Base-by-base conservation (phyloP, 2,329 filamentous ascomycete genomes). In the Botryosphaeria dothidea region DNA sequence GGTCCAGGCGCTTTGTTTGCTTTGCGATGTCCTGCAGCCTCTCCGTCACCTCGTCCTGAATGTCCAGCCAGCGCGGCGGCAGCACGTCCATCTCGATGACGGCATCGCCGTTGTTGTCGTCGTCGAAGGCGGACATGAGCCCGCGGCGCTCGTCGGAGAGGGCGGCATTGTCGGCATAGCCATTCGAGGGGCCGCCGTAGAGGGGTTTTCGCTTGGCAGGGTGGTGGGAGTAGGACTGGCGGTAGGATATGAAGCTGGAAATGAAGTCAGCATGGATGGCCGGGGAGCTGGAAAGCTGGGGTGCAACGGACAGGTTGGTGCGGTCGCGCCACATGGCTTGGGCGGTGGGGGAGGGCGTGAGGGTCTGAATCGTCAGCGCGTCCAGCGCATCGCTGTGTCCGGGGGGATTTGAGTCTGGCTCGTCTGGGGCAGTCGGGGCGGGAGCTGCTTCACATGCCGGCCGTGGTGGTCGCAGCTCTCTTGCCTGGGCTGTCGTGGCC, bases 21-120 rank as follows among this genome's bases (percentile, higher is more conserved):
- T 87, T 88, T 61, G 92, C 90, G 69, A 98, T 92, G 65, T 91
- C 88, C 67, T 87, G 85, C 9, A 99, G 86, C 46, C 92, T 81
- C 66, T 97, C 92, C 31, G 90, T 89, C 67, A 99, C 92, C 75
- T 98, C 93, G 75, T 98, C 95, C 73, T 93, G 93, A 66, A 97
- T 85, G 74, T 99, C 95, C 66, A 94, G 91, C 95, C 95, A 99
- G 67, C 95, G 89, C 62, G 95, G 95, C 25, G 95, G 95, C 19
- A 99, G 84, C 43, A 97, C 82, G 78, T 98, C 94, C 95, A 99
- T 98, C 82, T 99, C 95, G 73, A 99, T 98, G 65, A 99, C 88
- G 21, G 92, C 91, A 79, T 98, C 94, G 75, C 93, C 93, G 77
- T 96, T 91, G 60, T 85, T 87, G 75, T 90, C 93, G 77, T 96